A percentile compares a stretch with the other conserved stretches of the same genome.
phyloP scores from a whole-genome alignment of 345 rosid species.

The Nasturtium officinale region DNA sequence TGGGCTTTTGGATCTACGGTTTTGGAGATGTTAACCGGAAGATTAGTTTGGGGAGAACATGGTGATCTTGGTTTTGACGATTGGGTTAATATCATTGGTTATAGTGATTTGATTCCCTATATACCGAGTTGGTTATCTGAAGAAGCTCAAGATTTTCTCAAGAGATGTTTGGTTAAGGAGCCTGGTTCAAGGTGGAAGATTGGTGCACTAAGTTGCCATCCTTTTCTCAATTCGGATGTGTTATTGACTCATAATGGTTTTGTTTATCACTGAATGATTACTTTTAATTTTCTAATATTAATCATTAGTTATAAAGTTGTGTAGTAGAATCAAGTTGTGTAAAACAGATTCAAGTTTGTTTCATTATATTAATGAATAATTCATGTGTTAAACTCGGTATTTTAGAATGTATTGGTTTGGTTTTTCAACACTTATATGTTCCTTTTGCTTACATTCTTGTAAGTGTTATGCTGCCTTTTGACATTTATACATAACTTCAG shows the following conservation, averaged over 20 bases:
- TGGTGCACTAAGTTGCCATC: neutral
- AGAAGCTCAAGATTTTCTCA: slow-evolving; percentile 20
- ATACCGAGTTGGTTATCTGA: slow-evolving; percentile 14
- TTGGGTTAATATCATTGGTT: neutral
- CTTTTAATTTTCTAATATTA: too few species aligned
- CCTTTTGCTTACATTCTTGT: neutral
- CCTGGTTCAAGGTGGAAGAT: neutral
- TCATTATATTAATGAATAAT: neutral
- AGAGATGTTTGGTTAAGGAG: slow-evolving; percentile 7
- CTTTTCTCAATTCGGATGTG: neutral
- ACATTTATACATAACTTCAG: too few species aligned
- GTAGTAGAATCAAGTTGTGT: too few species aligned
- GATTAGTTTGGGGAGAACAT: neutral
- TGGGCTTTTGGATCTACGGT: slow-evolving; percentile 29
- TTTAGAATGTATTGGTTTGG: neutral
- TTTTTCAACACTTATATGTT: neutral
- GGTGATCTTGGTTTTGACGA: neutral
- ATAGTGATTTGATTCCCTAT: neutral
- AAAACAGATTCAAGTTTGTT: neutral
- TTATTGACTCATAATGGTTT: neutral
- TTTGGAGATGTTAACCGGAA: slow-evolving; percentile 26
- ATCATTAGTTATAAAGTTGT: neutral
- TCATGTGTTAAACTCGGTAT: neutral
- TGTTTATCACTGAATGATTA: neutral
- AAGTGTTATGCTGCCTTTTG: too few species aligned